Evolutionary conservation across 2,329 filamentous ascomycete species (phyloP), one percentile per base, ranked within the genome.

Genomic region (Talaromyces atroroseus): DNA sequence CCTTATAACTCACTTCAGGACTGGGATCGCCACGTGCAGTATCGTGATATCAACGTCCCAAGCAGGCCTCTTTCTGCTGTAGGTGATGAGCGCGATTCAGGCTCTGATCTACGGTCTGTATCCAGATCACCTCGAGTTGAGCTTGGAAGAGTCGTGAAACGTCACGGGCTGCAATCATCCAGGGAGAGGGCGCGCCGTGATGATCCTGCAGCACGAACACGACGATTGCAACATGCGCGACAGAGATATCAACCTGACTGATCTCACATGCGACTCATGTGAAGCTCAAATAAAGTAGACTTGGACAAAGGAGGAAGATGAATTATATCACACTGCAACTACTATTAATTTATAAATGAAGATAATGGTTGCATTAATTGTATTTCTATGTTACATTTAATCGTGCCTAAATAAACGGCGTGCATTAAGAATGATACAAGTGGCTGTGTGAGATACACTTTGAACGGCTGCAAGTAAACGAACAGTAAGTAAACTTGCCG

Each of bases 11-110:
- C 80, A 8, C 71, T 95, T 8, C 79, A 83, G 52, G 86, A 87
- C 48, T 97, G 91, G 90, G 92, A 96, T 74, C 76, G 80, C 18
- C 77, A 84, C 61, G 89, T 92, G 14, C 89, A 92, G 70, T 95
- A 96, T 66, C 64, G 70, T 12, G 67, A 70, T 44, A 52, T 46
- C 21, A 29, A 14, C 10, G 47, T n/a, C 8, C 11, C 26, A 32
- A 58, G 20, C 40, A 38, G 53, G 38, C 32, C 59, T 18, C 18
- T 44, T 16, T 45, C 29, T 40, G 40, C 23, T 52, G 21, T 34
- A 5, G 24, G 23, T n/a, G 46, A 32, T 18, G 24, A 14, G 23
- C 21, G 51, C 11, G 16, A 49, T 20, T 49, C 45, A 38, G 46
- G 23, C n/a, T 48, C 61, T 18, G 54, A 57, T 58, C 62, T 62